Conservation (phyloP, 768 basidiomycete genomes). For the Lactarius vividus region DNA sequence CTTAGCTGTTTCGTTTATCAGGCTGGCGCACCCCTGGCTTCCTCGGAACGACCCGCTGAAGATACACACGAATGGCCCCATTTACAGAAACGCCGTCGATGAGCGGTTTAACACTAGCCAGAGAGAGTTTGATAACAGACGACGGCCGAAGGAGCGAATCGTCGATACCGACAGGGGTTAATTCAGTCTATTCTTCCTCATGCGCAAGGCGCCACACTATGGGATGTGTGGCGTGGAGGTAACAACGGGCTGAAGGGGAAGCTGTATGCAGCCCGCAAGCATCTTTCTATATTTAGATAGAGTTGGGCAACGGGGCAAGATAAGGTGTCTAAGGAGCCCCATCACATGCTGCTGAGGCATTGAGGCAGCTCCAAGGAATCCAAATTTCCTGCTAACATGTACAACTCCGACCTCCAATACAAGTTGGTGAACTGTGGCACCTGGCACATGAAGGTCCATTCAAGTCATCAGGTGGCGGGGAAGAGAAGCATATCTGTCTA, state of each 20-base stretch:
- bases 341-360: conserved; percentile 8
- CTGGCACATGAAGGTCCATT: neutral
- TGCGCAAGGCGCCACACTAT: neutral
- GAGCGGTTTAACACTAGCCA: neutral
- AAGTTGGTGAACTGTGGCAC: neutral
- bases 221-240: conserved; percentile 2
- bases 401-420: neutral
- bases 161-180: conserved; percentile 14
- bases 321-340: conserved; percentile 4
- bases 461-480: neutral
- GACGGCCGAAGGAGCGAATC: neutral
- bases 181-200: neutral
- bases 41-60: conserved; percentile 6
- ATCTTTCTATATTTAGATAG: conserved; percentile 1
- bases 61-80: neutral
- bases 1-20: neutral
- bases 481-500: neutral
- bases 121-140: conserved; percentile 7
- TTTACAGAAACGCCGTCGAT: conserved; percentile 12
- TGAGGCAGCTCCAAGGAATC: neutral
- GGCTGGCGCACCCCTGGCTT: neutral
- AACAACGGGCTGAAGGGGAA: neutral
- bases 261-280: neutral
- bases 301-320: conserved; percentile 1
- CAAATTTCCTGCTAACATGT: neutral